These are phyloP conservation scores for Candida qinlingensis DNA, from an alignment of 805 yeast species.

Conservation along the genomic window DNA sequence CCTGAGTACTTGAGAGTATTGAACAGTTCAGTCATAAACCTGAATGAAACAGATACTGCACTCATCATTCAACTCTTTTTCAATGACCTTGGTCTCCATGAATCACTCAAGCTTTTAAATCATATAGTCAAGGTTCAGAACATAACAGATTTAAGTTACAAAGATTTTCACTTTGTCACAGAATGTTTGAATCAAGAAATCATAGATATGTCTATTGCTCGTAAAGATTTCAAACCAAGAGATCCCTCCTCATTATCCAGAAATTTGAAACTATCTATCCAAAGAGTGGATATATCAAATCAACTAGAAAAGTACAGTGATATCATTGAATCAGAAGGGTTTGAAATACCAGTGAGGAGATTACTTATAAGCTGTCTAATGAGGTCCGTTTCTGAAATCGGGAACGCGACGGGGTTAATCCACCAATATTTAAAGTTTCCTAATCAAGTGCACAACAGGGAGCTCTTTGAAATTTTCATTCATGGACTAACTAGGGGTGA, in stretches of 20 bases:
- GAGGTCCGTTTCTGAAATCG: conserved; percentile 6
- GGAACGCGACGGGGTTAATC: conserved; percentile 19
- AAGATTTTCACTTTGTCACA: conserved; percentile 12
- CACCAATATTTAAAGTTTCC: conserved; percentile 13
- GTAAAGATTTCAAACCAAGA: conserved; percentile 3
- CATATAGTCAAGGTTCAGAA: neutral
- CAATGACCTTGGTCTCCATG: neutral
- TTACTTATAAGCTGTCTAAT: conserved; percentile 12
- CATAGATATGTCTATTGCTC: conserved; percentile 1
- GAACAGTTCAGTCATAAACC: neutral
- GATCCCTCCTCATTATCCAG: neutral
- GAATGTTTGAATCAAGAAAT: conserved; percentile 6
- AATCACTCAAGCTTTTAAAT: neutral
- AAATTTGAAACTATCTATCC: conserved; percentile 9
- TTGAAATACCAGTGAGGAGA: neutral
- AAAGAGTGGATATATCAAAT: conserved; percentile 16
- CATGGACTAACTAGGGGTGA: conserved; percentile 16
- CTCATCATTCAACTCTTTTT: neutral
- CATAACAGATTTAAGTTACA: neutral
- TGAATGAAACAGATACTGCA: neutral
- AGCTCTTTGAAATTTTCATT: conserved; percentile 10
- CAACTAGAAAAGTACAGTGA: neutral
- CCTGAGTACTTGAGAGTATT: neutral
- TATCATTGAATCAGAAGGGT: neutral
- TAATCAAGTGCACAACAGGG: neutral